phyloP scores from a whole-genome alignment of 805 yeast genomes.

The Yamadazyma ubonensis region DNA sequence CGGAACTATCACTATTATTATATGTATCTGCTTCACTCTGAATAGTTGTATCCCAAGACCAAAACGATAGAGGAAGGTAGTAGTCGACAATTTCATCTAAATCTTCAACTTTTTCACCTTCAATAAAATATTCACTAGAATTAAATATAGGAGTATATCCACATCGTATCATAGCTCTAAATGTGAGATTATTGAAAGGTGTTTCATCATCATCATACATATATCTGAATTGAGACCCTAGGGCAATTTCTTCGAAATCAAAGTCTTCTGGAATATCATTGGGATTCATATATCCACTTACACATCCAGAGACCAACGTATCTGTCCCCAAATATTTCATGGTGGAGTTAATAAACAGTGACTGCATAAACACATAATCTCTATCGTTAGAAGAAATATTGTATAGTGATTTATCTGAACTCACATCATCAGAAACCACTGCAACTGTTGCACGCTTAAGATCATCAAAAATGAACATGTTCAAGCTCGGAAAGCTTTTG shows the following conservation, averaged over 20 bases:
- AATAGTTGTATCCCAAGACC: constrained; percentile 69
- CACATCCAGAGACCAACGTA: constrained; percentile 1
- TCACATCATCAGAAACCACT: constrained; percentile 23
- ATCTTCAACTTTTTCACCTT: constrained; percentile 1
- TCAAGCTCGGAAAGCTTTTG: constrained; percentile 25
- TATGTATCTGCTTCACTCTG: neutral
- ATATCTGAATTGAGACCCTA: constrained; percentile 25
- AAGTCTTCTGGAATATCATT: neutral
- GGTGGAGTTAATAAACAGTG: constrained; percentile 2
- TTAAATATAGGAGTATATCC: constrained; percentile 70
- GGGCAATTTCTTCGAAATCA: constrained; percentile 16
- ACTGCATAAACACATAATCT: constrained; percentile 8
- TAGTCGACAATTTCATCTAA: constrained; percentile 26
- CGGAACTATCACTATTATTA: neutral
- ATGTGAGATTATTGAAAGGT: constrained; percentile 39
- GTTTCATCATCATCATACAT: constrained; percentile 32
- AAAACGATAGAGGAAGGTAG: constrained; percentile 39
- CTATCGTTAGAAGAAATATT: constrained; percentile 23
- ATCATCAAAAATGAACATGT: constrained; percentile 25
- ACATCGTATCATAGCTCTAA: constrained; percentile 42
- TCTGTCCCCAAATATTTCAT: neutral
- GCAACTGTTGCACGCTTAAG: constrained; percentile 28
- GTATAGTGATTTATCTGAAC: constrained; percentile 20
- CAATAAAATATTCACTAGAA: constrained; percentile 19
- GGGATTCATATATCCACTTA: constrained; percentile 1